Evolutionary conservation across 1,284 basidiomycete species (phyloP).

Genomic region (Cryptococcus jaspeensis): DNA sequence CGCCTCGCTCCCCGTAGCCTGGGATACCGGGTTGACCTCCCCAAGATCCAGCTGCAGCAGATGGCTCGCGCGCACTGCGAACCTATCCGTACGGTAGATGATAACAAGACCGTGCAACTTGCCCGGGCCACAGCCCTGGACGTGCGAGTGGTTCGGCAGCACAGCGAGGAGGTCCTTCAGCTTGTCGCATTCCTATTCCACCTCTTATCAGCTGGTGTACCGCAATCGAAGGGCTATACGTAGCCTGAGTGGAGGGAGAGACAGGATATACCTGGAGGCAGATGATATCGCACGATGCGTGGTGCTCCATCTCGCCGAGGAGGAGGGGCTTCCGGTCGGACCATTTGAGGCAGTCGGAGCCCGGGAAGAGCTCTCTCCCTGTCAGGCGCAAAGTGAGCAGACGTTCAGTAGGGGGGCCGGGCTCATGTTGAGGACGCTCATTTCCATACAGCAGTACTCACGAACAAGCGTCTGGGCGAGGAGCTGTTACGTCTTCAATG

Average conservation of each 20-base stretch:
- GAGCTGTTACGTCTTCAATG: slow-evolving; percentile 53
- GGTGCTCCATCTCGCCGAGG: slow-evolving; percentile 65
- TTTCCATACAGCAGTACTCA: slow-evolving; percentile 19
- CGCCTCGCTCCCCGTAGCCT: slow-evolving; percentile 24
- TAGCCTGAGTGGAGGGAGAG: background rate
- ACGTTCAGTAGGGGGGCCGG: background rate
- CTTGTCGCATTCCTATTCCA: slow-evolving; percentile 54
- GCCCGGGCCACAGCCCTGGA: slow-evolving; percentile 63
- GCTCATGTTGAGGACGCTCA: background rate
- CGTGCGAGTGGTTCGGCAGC: slow-evolving; percentile 55
- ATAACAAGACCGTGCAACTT: slow-evolving; percentile 84
- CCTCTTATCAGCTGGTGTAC: background rate
- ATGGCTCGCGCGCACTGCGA: slow-evolving; percentile 54
- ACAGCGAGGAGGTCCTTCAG: slow-evolving; percentile 65
- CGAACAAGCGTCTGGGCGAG: slow-evolving; percentile 53
- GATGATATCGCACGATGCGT: slow-evolving; percentile 65
- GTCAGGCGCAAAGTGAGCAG: background rate
- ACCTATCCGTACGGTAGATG: slow-evolving; percentile 62
- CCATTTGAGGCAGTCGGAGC: slow-evolving; percentile 70
- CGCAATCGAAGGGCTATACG: background rate
- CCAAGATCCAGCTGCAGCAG: slow-evolving; percentile 68
- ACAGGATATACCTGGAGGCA: slow-evolving; percentile 68
- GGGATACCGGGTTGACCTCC: slow-evolving; percentile 39
- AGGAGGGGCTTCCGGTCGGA: slow-evolving; percentile 71
- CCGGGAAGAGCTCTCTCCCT: slow-evolving; percentile 83